These are phyloP conservation scores for Fimicolochytrium jonesii DNA, from an alignment of 192 early-diverging fungal genomes.

Conservation along the genomic window DNA sequence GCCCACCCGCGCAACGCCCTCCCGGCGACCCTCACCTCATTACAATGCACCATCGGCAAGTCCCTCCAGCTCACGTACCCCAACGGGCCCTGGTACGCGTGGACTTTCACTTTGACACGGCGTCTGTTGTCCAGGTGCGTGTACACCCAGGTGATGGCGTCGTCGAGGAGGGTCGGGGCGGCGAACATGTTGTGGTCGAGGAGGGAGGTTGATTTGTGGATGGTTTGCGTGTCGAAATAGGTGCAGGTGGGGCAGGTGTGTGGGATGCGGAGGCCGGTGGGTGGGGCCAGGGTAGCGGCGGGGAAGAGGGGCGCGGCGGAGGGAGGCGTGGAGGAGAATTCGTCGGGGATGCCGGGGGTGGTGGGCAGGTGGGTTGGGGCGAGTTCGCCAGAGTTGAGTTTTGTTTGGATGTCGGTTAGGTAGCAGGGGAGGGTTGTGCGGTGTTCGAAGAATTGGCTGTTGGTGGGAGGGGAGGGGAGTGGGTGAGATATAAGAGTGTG, in stretches of 20 bases:
- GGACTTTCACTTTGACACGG: background rate
- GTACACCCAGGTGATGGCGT: background rate
- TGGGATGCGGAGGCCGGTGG: conserved; percentile 2
- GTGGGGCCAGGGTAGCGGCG: too few species aligned
- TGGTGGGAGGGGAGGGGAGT: background rate
- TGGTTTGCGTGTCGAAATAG: conserved; percentile 25
- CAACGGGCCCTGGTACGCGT: background rate
- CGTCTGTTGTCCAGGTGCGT: background rate
- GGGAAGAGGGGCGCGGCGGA: background rate
- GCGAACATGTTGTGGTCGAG: conserved; percentile 26
- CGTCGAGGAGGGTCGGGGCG: background rate
- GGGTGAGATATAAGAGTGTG: background rate
- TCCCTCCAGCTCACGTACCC: background rate
- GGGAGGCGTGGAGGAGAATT: background rate
- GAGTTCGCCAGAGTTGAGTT: conserved; percentile 16
- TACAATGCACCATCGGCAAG: background rate
- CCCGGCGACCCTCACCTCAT: background rate
- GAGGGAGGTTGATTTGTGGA: conserved; percentile 31
- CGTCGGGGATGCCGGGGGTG: conserved; percentile 9
- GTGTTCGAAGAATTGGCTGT: conserved; percentile 46
- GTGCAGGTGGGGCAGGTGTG: conserved; percentile 33
- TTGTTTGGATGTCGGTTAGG: conserved; percentile 11
- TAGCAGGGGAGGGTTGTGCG: conserved; percentile 42
- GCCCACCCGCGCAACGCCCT: background rate
- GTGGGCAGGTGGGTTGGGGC: conserved; percentile 9